Conservation (phyloP, 345 rosid species). For the Eucalyptus albens region DNA sequence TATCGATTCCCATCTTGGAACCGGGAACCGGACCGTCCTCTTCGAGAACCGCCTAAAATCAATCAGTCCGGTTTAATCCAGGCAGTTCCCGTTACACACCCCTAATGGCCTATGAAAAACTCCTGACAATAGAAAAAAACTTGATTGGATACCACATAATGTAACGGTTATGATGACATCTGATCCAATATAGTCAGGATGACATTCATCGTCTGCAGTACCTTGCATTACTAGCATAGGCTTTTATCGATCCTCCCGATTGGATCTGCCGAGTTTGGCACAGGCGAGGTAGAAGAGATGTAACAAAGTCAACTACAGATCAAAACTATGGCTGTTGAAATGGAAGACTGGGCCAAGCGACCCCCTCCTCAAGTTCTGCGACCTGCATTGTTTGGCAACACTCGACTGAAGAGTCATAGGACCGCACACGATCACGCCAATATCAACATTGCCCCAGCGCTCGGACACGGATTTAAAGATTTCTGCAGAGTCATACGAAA, state of each 20-base stretch:
- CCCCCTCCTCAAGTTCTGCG: constrained; percentile 31
- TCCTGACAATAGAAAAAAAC: fast-evolving
- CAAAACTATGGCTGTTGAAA: constrained; percentile 75
- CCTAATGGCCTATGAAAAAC: neutral
- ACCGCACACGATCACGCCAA: constrained; percentile 77
- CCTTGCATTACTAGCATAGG: neutral
- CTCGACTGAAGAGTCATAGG: constrained; percentile 61
- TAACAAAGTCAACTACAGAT: constrained; percentile 19
- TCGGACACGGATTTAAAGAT: constrained; percentile 33
- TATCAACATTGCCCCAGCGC: constrained; percentile 60
- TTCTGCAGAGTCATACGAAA: constrained; percentile 25
- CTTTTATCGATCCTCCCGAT: neutral
- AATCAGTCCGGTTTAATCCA: fast-evolving
- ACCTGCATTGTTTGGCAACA: constrained; percentile 73
- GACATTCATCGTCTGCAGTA: neutral
- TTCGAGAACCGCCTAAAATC: fast-evolving
- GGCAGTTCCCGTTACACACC: fast-evolving
- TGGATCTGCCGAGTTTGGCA: neutral
- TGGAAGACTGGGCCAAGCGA: constrained; percentile 43
- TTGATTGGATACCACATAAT: neutral
- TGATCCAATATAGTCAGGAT: neutral
- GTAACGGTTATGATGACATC: neutral
- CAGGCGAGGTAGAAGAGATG: neutral
- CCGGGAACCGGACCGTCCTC: fast-evolving
- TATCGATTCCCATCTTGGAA: no score